Conservation (phyloP, 1,284 basidiomycete genomes). For the Leccinum huronense region DNA sequence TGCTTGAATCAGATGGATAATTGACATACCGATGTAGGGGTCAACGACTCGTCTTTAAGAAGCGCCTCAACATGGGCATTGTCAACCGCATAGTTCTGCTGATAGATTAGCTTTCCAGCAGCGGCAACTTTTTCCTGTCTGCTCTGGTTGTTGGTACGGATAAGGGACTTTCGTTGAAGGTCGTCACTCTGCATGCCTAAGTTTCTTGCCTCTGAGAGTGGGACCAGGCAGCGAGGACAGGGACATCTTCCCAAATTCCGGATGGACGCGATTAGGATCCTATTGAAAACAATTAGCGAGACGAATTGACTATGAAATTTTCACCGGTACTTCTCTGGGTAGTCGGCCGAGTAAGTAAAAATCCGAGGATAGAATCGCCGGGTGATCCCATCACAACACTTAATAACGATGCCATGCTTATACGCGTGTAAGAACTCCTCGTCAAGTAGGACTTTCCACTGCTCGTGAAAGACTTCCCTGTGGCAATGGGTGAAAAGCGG, state of each 20-base stretch:
- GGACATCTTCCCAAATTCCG: background rate
- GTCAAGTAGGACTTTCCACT: no score
- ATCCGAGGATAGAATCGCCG: no score
- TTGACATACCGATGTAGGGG: background rate
- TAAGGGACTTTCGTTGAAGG: background rate
- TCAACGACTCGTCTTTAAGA: background rate
- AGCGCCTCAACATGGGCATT: background rate
- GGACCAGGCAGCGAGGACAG: constrained; percentile 1
- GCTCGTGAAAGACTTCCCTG: no score
- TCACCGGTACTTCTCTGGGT: no score
- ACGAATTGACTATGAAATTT: no score
- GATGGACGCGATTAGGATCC: background rate
- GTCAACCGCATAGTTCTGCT: background rate
- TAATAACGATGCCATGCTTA: no score
- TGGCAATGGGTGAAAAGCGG: no score
- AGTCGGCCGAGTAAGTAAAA: no score
- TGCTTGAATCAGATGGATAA: background rate
- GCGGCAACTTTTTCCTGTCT: background rate
- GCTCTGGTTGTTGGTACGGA: background rate
- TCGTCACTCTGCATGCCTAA: background rate
- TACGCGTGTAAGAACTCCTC: no score
- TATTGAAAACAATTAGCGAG: background rate
- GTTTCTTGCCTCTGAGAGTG: background rate
- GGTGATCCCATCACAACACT: no score
- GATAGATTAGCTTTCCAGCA: background rate